Evolutionary conservation across 148 eudicot genomes (phyloP).

Genomic region (Euryodendron excelsum): DNA sequence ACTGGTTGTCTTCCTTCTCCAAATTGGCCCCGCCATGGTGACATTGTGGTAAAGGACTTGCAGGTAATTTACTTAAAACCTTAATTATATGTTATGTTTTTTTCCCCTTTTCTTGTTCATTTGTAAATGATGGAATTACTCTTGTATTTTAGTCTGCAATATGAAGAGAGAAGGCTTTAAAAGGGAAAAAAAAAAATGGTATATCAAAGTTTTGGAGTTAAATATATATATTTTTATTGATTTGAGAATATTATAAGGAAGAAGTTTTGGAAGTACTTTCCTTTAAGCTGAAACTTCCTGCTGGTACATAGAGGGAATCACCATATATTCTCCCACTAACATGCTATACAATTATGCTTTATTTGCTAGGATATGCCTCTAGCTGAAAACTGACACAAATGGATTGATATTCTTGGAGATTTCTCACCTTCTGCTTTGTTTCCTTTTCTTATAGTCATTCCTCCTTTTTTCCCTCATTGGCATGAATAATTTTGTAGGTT

Average conservation of each 20-base stretch:
- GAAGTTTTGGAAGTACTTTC: not conserved
- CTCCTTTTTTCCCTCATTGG: not conserved
- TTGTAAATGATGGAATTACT: not conserved
- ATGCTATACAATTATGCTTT: too few species aligned
- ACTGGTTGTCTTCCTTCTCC: conserved; percentile 26
- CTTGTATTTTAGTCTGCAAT: not conserved
- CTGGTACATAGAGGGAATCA: too few species aligned
- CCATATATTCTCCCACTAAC: too few species aligned
- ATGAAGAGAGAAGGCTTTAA: too few species aligned
- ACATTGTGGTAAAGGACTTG: conserved; percentile 35
- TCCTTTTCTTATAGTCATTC: not conserved
- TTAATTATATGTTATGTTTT: not conserved
- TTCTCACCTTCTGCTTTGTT: not conserved
- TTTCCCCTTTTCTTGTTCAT: not conserved
- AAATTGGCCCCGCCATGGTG: conserved; percentile 43
- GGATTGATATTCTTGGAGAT: not conserved
- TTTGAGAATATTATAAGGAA: not conserved
- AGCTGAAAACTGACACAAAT: not conserved
- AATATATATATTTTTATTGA: not conserved
- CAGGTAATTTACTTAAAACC: conserved; percentile 30
- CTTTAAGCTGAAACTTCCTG: not conserved
- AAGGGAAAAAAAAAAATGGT: too few species aligned
- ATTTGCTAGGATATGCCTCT: not conserved
- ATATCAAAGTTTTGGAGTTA: too few species aligned
- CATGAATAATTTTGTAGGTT: too few species aligned